phyloP scores from a whole-genome alignment of 371 early-diverging fungal genomes.

The Amoeboradix gromovi region DNA sequence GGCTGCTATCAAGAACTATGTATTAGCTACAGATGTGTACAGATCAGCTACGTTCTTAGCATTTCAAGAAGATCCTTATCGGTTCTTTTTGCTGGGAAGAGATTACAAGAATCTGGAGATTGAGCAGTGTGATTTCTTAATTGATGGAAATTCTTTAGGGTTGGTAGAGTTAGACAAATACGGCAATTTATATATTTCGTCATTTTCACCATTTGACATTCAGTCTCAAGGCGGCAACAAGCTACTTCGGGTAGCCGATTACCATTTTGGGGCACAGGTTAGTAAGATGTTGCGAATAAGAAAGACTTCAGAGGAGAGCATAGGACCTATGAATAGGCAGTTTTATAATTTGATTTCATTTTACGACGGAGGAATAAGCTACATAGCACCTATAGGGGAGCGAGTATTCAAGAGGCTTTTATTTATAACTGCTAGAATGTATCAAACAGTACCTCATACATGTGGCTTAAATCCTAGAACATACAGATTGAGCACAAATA shows the following conservation, averaged over 20 bases:
- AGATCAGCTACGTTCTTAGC: constrained; percentile 11
- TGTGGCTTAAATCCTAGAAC: not conserved
- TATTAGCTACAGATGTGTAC: constrained; percentile 10
- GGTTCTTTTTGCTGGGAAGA: not conserved
- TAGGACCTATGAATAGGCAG: not conserved
- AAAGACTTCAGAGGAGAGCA: not conserved
- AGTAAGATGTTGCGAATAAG: not conserved
- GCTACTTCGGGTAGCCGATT: not conserved
- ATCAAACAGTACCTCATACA: not conserved
- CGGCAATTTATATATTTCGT: not conserved
- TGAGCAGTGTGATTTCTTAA: not conserved
- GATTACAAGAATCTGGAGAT: not conserved
- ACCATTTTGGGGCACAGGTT: not conserved
- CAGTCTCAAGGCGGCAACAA: not conserved
- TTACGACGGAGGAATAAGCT: not conserved
- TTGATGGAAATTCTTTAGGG: not conserved
- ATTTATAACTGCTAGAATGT: not conserved
- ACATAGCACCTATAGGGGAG: not conserved
- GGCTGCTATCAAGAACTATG: constrained; percentile 10
- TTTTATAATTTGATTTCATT: not conserved
- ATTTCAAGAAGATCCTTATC: constrained; percentile 10
- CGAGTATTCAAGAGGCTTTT: not conserved
- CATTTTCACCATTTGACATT: not conserved
- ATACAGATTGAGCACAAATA: not conserved
- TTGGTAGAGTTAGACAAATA: not conserved